These are phyloP conservation scores for Anastatica hierochuntica DNA, from an alignment of 345 rosid genomes.

Conservation along the genomic window DNA sequence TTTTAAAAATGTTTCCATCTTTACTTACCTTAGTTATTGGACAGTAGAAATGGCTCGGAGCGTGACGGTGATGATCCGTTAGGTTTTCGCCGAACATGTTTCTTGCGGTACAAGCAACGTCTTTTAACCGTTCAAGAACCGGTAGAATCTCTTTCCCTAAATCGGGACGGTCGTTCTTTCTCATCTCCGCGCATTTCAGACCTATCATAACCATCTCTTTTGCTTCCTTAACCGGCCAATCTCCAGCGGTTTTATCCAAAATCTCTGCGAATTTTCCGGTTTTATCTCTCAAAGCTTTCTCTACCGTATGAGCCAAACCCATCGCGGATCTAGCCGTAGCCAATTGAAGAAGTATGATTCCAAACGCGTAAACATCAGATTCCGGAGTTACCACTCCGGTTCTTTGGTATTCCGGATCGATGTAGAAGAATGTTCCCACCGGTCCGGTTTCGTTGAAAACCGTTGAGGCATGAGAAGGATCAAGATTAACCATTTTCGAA, in stretches of 20 bases:
- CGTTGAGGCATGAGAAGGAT: conserved; percentile 32
- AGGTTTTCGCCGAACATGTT: conserved; percentile 6
- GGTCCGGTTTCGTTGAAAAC: conserved; percentile 51
- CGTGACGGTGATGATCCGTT: background rate
- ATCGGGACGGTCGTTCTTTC: conserved; percentile 68
- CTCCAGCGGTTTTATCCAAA: conserved; percentile 59
- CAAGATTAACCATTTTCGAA: conserved; percentile 43
- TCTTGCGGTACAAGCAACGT: conserved; percentile 35
- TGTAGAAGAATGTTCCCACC: conserved; percentile 74
- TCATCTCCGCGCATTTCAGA: conserved; percentile 66
- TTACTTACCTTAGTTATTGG: conserved; percentile 64
- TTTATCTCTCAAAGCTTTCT: conserved; percentile 49
- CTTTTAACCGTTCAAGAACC: conserved; percentile 48
- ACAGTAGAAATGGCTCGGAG: conserved; percentile 71
- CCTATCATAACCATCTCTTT: conserved; percentile 54
- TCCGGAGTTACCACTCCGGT: conserved; percentile 60
- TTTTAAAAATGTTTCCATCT: background rate
- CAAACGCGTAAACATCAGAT: conserved; percentile 80
- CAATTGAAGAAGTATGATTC: conserved; percentile 70
- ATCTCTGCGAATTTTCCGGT: conserved; percentile 38
- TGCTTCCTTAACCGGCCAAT: conserved; percentile 73
- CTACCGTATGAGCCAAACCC: conserved; percentile 53
- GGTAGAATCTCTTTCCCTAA: conserved; percentile 57
- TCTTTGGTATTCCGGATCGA: conserved; percentile 89
- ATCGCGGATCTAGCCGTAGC: conserved; percentile 63